phyloP scores from a whole-genome alignment of 2,329 filamentous ascomycete species.

The Penicillium sp. region DNA sequence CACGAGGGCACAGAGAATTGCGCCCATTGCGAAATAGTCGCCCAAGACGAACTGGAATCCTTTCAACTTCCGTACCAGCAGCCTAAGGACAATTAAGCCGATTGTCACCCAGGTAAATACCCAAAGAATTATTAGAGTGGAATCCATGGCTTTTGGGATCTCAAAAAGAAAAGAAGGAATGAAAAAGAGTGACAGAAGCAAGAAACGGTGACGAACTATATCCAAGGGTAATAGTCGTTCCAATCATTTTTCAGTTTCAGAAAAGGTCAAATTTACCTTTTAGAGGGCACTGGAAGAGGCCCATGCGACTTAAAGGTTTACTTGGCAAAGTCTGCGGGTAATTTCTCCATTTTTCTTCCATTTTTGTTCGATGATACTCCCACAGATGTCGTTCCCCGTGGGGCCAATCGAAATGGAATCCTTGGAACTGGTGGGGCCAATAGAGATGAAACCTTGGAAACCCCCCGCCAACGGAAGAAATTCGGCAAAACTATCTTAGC shows the following conservation, averaged over 20 bases:
- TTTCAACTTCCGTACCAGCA: conserved; percentile 11
- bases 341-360: too few species aligned
- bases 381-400: too few species aligned
- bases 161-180: background rate
- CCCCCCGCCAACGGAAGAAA: background rate
- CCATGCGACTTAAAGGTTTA: too few species aligned
- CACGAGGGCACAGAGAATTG: conserved; percentile 13
- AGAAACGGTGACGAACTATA: background rate
- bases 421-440: too few species aligned
- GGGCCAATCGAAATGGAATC: too few species aligned
- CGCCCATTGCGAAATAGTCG: conserved; percentile 16
- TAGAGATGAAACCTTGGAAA: too few species aligned
- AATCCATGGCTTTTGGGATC: conserved; percentile 3
- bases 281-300: too few species aligned
- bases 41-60: conserved; percentile 9
- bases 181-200: background rate
- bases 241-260: background rate
- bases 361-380: too few species aligned
- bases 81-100: conserved; percentile 12
- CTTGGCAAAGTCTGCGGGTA: too few species aligned
- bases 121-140: conserved; percentile 17
- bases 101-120: conserved; percentile 16
- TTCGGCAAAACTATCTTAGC: background rate
- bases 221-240: background rate
- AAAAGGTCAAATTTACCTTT: too few species aligned